Evolutionary conservation across 768 basidiomycete species (phyloP).

Genomic region (Tephrocybe sp.): DNA sequence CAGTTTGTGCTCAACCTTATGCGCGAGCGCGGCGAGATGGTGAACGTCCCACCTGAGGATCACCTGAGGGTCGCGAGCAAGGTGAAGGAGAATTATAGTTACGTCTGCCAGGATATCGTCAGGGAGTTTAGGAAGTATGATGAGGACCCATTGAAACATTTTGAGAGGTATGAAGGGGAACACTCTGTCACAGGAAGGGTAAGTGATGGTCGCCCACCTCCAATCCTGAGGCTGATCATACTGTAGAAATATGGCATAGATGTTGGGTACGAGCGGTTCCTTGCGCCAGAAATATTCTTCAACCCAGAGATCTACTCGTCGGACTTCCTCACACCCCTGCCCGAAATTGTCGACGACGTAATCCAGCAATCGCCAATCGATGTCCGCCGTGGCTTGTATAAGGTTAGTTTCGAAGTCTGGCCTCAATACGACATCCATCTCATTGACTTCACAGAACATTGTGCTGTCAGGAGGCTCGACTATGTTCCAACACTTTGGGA

Average conservation of each 20-base stretch:
- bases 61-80: conserved; percentile 88
- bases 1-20: conserved; percentile 95
- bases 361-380: conserved; percentile 97
- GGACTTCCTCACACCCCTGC: conserved; percentile 95
- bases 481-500: conserved; percentile 99
- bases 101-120: conserved; percentile 98
- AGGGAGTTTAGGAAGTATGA: conserved; percentile 99
- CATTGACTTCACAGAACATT: conserved; percentile 66
- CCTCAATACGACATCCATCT: too few relatives aligned
- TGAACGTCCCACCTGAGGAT: conserved; percentile 91
- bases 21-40: conserved; percentile 93
- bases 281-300: conserved; percentile 99
- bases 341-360: conserved; percentile 93
- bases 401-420: conserved; percentile 59
- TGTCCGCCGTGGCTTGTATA: conserved; percentile 94
- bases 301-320: conserved; percentile 99
- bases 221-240: neutral
- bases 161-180: conserved; percentile 91
- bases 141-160: conserved; percentile 91
- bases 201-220: conserved; percentile 22
- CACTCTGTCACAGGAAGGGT: conserved; percentile 92
- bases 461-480: conserved; percentile 30
- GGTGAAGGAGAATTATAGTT: conserved; percentile 98
- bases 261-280: conserved; percentile 97
- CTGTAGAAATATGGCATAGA: conserved; percentile 89